A percentile compares a stretch with the other conserved stretches of the same genome.
Evolutionary conservation across 495 filamentous ascomycete species (phyloP).

Genomic region (Rhizodiscina lignyota): DNA sequence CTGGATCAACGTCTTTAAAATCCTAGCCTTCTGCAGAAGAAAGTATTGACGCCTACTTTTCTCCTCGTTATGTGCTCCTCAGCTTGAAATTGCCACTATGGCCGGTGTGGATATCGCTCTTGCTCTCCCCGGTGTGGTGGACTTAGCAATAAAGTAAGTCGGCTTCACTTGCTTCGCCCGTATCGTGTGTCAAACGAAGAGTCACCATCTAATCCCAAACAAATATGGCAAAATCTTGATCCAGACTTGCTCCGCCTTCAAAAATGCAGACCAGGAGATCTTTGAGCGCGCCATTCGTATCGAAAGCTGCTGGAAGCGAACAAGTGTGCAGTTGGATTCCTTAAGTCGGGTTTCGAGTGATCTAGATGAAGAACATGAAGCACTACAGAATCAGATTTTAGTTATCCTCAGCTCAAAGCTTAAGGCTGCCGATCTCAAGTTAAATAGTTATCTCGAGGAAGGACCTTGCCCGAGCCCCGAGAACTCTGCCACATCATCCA

Average conservation of each 20-base stretch:
- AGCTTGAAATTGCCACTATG: no score
- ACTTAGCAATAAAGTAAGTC: constrained; percentile 17
- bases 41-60: no score
- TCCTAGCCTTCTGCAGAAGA: no score
- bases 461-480: no score
- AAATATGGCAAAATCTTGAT: constrained; percentile 20
- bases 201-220: constrained; percentile 2
- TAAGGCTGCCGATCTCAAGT: constrained; percentile 10
- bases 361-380: constrained; percentile 21
- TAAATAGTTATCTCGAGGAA: constrained; percentile 13
- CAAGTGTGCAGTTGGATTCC: constrained; percentile 20
- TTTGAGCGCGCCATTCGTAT: constrained; percentile 19
- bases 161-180: background rate
- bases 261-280: constrained; percentile 14
- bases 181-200: no score
- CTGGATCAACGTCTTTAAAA: no score
- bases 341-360: constrained; percentile 15
- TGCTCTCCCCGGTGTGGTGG: constrained; percentile 11
- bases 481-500: constrained; percentile 8
- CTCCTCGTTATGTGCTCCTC: no score
- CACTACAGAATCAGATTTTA: constrained; percentile 19
- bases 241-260: constrained; percentile 14
- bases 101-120: constrained; percentile 9
- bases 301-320: constrained; percentile 20
- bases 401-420: constrained; percentile 19